Evolutionary conservation across 2,329 filamentous ascomycete genomes (phyloP), one percentile per base, ranked within the genome.

Genomic region (Aspergillus nomiae): DNA sequence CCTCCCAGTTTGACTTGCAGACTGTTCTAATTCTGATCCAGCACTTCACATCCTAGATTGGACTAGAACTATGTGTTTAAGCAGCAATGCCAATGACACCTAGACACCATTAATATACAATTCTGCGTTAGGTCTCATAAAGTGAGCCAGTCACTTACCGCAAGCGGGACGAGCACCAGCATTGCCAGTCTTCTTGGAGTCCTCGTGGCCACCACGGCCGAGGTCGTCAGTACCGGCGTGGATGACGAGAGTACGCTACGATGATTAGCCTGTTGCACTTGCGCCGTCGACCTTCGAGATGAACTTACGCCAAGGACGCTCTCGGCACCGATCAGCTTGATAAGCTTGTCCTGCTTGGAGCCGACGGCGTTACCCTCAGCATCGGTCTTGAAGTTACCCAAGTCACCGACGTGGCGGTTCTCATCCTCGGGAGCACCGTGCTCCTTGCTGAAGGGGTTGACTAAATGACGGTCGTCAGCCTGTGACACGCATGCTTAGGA

Each of bases 101-200:
- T 91, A 62, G 58, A 21, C 36, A 56, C 30, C 32, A 41, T 16
- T 24, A 56, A 24, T 41, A 48, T 7, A 63, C 21, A 32, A 59
- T 28, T 61, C 57, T 61, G 56, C 60, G 53, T 2, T 9, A 24
- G 9, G 8, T 32, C 26, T 14, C 14, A 12, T 11, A 8, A n/a
- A 6, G 26, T 32, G 10, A 48, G 53, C 48, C 1, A 54, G 38
- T 19, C 45, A 81, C 87, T 78, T 87, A 92, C 95, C 95, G 84
- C 95, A 99, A 79, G 95, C 95, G 78, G 95, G 95, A 78, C 95
- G 92, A 73, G 84, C 81, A 75, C 95, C 95, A 78, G 95, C 95
- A 80, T 98, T 99, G 72, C 95, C 95, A 70, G 95, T 99, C 90
- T 96, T 97, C 86, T 96, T 92, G 76, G 92, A 97, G 86, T 98